Evolutionary conservation across 805 yeast species (phyloP), one percentile per base, ranked within the genome.

Genomic region (Monosporozyma aerobia): DNA sequence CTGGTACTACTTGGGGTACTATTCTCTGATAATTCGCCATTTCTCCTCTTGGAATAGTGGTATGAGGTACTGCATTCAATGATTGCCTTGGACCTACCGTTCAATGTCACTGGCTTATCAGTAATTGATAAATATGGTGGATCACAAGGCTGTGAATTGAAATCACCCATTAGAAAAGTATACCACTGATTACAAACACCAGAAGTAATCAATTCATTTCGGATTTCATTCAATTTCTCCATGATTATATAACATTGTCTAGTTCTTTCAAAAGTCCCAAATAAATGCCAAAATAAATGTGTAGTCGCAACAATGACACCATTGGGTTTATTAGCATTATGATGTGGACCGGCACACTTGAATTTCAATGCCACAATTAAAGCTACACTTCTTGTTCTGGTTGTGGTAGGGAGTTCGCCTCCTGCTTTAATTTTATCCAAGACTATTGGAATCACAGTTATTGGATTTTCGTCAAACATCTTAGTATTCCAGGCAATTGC

Each of bases 281-380:
- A 82, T 3, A 97, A 97, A 67, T 89, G 97, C 98, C 98, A 90
- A 64, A 85, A 90, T 55, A 90, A 68, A 70, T 90, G 98, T 0
- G 96, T 86, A 0, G 96, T 90, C 1, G 95, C 96, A 2, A 90
- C 70, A 2, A 86, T 64, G 2, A 89, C 56, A 0, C 89, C 85
- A 23, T 69, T 70, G 22, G 71, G 70, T 52, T 61, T 60, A 5
- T 59, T 60, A 9, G 16, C 9, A 35, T 14, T 25, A 27, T 14
- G 2, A 56, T 5, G 54, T 50, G 6, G 79, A 78, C 54, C 65
- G 65, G 14, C 63, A 33, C 44, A 65, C 55, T 40, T 69, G 59
- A 82, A 76, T 40, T 74, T 70, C 49, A 90, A 67, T 10, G 80
- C 81, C 1, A 80, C 69, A 22, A 85, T 62, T 49, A 87, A 58